These are phyloP conservation scores for Zygosaccharomyces bisporus DNA, from an alignment of 805 yeast species.

Conservation along the genomic window DNA sequence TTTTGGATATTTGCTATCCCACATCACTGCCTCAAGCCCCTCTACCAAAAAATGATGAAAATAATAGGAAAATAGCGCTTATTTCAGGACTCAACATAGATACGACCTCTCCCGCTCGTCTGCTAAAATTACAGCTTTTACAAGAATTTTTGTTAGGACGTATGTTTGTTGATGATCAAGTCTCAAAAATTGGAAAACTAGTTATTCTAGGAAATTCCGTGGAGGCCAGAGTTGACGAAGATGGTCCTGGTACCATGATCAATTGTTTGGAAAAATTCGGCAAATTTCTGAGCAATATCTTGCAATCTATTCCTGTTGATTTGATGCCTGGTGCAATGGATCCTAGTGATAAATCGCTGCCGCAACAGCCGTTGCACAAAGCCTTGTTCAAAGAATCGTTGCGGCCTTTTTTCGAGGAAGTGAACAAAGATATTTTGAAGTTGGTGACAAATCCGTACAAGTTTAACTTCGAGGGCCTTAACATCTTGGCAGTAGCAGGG, in stretches of 20 bases:
- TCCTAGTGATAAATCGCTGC: conserved; percentile 79
- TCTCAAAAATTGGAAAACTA: conserved; percentile 43
- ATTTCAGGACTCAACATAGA: conserved; percentile 70
- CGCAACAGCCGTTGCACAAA: conserved; percentile 86
- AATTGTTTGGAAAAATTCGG: conserved; percentile 59
- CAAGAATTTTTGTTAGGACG: conserved; percentile 72
- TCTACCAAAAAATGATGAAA: conserved; percentile 23
- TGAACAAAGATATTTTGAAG: conserved; percentile 37
- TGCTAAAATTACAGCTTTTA: conserved; percentile 51
- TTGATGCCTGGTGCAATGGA: conserved; percentile 83
- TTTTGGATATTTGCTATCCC: conserved; percentile 76
- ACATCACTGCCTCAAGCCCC: conserved; percentile 54
- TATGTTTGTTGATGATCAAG: conserved; percentile 40
- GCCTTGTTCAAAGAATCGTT: conserved; percentile 55
- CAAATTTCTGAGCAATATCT: conserved; percentile 50
- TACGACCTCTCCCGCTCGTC: conserved; percentile 40
- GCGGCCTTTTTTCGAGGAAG: conserved; percentile 39
- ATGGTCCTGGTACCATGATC: conserved; percentile 52
- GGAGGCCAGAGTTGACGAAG: conserved; percentile 31
- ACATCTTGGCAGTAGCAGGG: conserved; percentile 74
- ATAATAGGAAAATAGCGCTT: conserved; percentile 53
- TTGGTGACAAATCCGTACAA: conserved; percentile 71
- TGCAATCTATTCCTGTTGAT: conserved; percentile 61
- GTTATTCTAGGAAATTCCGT: conserved; percentile 75
- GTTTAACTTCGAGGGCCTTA: conserved; percentile 53